Conservation (phyloP, 2,329 filamentous ascomycete genomes). For the Arachnomyces sp. region DNA sequence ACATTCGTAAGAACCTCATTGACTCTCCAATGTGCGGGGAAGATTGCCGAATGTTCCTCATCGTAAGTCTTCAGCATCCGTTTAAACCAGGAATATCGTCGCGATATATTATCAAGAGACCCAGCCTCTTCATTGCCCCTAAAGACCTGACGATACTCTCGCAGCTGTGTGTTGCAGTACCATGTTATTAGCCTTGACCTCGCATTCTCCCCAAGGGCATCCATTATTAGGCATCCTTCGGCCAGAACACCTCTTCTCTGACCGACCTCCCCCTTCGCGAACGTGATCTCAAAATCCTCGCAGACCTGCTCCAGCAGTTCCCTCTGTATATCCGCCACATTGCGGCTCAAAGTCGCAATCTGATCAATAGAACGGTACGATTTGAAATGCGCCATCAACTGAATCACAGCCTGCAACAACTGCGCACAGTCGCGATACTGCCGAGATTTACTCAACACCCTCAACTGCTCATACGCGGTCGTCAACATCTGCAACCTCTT, state of each 20-base stretch:
- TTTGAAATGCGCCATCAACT: slow-evolving; percentile 98
- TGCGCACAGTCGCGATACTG: slow-evolving; percentile 95
- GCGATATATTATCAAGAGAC: slow-evolving; percentile 89
- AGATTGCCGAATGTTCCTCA: slow-evolving; percentile 80
- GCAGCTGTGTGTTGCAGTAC: slow-evolving; percentile 95
- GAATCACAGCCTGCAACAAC: slow-evolving; percentile 85
- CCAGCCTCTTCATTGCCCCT: slow-evolving; percentile 94
- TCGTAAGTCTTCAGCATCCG: slow-evolving; percentile 94
- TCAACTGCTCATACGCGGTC: slow-evolving; percentile 94
- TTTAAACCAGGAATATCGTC: slow-evolving; percentile 93
- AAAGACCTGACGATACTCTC: slow-evolving; percentile 94
- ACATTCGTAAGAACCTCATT: slow-evolving; percentile 82
- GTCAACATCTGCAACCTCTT: slow-evolving; percentile 98
- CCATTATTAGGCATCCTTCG: slow-evolving; percentile 89
- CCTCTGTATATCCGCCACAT: slow-evolving; percentile 85
- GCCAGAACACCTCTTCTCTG: slow-evolving; percentile 61
- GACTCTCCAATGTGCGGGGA: slow-evolving; percentile 80
- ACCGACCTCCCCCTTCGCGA: slow-evolving; percentile 76
- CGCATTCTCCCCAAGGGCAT: slow-evolving; percentile 83
- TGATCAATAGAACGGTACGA: slow-evolving; percentile 96
- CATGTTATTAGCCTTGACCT: slow-evolving; percentile 76
- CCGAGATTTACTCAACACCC: slow-evolving; percentile 69
- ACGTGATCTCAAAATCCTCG: slow-evolving; percentile 94
- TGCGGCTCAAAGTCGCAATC: slow-evolving; percentile 85
- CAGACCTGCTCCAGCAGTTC: slow-evolving; percentile 96